phyloP scores from a whole-genome alignment of 108 stramenopile genomes.

The Parmales sp. region DNA sequence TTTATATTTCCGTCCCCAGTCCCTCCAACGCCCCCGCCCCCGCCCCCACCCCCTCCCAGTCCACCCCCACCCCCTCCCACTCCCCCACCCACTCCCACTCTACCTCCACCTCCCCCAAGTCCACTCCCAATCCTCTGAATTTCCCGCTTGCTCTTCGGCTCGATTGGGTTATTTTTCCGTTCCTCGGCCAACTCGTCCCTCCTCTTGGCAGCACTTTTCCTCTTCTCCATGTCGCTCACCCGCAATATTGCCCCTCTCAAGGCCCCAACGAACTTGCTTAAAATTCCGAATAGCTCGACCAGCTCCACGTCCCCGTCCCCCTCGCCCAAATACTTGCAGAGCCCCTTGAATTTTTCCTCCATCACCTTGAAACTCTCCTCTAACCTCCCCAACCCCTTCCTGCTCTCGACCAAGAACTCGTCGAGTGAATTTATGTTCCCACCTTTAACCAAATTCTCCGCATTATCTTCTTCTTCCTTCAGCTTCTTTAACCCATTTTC shows the following conservation, averaged over 20 bases:
- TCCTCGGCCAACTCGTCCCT: neutral
- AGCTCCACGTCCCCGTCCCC: neutral
- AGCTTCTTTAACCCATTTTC: slow-evolving; percentile 8
- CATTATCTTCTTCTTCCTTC: neutral
- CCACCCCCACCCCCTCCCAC: neutral
- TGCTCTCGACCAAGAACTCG: neutral
- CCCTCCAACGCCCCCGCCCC: neutral
- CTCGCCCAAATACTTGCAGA: slow-evolving; percentile 10
- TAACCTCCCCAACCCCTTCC: neutral
- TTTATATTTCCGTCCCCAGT: neutral
- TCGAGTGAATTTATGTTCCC: too few species aligned
- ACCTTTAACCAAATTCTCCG: neutral
- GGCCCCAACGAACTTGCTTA: neutral
- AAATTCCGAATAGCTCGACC: neutral
- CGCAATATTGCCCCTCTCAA: neutral
- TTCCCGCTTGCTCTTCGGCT: neutral
- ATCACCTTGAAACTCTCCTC: neutral
- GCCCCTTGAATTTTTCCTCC: slow-evolving; percentile 1
- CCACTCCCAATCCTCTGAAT: neutral
- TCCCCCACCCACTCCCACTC: neutral
- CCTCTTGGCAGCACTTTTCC: neutral
- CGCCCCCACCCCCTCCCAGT: neutral
- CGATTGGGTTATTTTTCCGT: neutral
- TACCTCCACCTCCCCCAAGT: neutral
- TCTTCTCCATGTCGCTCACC: neutral